Conservation (phyloP, 495 filamentous ascomycete genomes). For the Aspergillus carlsbadensis region DNA sequence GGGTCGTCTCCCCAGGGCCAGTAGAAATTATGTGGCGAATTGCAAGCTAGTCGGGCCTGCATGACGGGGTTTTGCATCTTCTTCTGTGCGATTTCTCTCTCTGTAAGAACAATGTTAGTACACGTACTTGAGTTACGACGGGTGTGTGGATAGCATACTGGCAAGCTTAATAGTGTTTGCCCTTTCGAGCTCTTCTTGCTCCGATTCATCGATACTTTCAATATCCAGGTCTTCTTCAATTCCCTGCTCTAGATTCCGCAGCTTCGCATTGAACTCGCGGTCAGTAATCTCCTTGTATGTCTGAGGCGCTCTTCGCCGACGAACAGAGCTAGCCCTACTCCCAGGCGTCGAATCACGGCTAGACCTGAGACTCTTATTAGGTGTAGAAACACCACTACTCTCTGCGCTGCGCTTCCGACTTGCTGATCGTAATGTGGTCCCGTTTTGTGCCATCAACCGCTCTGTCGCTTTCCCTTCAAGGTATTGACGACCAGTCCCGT, state of each 20-base stretch:
- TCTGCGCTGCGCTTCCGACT: constrained; percentile 56
- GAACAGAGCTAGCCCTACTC: constrained; percentile 45
- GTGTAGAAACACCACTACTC: constrained; percentile 36
- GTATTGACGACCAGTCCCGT: constrained; percentile 74
- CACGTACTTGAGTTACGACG: not conserved
- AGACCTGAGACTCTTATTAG: constrained; percentile 70
- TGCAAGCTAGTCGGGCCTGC: constrained; percentile 90
- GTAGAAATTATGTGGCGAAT: constrained; percentile 94
- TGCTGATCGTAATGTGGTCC: constrained; percentile 28
- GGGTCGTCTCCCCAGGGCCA: constrained; percentile 72
- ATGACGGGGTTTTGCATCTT: constrained; percentile 94
- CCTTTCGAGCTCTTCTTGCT: constrained; percentile 64
- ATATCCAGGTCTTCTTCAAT: constrained; percentile 53
- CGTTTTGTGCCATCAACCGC: constrained; percentile 44
- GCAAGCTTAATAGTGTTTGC: constrained; percentile 75
- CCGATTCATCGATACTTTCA: constrained; percentile 44
- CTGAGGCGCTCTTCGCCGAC: constrained; percentile 43
- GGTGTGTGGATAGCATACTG: constrained; percentile 46
- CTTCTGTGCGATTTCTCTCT: constrained; percentile 82
- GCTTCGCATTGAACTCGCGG: constrained; percentile 66
- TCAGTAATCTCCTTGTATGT: constrained; percentile 78
- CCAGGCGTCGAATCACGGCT: constrained; percentile 70
- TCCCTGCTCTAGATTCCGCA: constrained; percentile 58
- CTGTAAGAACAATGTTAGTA: constrained; percentile 30
- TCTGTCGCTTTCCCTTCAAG: constrained; percentile 84